Base-by-base conservation (phyloP, 306 rosid species). In the Cucumis cinereus region DNA sequence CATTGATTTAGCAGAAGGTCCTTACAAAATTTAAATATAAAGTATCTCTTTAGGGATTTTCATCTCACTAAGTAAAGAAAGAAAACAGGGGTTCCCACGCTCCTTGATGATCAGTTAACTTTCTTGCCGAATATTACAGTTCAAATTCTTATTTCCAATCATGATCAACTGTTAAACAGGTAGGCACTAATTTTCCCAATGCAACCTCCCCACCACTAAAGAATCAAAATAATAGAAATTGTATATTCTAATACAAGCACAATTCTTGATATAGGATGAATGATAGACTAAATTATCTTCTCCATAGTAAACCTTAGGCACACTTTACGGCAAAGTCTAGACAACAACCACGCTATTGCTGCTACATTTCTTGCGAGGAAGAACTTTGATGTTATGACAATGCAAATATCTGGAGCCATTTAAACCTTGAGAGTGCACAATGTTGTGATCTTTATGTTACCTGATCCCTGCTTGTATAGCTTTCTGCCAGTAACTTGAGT, bases 401-500 rank as follows among this genome's bases (percentile, higher is more conserved):
- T 45, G 35, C 56, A 22, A 45, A 24, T 24, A 45, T 47, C 11
- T 8, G 75, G 28, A 45, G 56, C 13, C 12, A 78, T 36, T 79
- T 40, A 30, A 8, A 73, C 69, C 66, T 54, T 74, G 50, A 73
- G 73, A 68, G 26, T 49, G 16, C 74, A 74, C 74, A 75, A 81
- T 33, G 72, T 20, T 70, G 28, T 16, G 30, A 30, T 78, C 23
- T 81, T 58, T 57, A 50, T 20, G 72, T 81, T 76, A 91, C 98
- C 97, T 91, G 97, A 83, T 94, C 96, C 85, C 98, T 86, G 92
- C 97, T 94, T 63, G 98, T 94, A 79, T 94, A 94, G 79, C 98
- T 94, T 81, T 94, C 98, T 24, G 98, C 98, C 56, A 94, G 88
- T 85, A 91, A 84, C 85, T 94, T 94, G 30, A 90, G 96, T n/a